These are phyloP conservation scores for Eucalyptus paniculata DNA, from an alignment of 345 rosid species.

Conservation along the genomic window DNA sequence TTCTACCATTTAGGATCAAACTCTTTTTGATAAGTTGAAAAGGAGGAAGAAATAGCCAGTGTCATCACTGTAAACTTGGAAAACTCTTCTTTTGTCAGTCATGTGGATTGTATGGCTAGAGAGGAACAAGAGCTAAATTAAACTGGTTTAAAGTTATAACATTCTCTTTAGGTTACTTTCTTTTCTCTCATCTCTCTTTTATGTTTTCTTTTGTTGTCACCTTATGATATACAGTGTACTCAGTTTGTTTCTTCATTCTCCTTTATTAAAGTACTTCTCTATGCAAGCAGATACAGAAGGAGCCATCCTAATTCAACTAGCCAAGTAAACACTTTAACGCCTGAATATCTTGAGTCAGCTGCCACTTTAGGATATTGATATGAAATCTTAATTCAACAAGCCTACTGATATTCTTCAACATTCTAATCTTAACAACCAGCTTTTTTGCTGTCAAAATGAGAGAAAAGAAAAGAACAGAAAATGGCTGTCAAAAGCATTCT, in stretches of 20 bases:
- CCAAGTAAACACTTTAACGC: neutral
- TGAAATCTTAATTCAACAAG: neutral
- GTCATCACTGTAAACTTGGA: neutral
- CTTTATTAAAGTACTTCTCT: neutral
- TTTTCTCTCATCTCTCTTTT: neutral
- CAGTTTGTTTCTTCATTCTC: neutral
- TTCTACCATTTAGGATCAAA: neutral
- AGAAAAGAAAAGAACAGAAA: neutral
- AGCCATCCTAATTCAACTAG: neutral
- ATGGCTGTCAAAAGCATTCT: neutral
- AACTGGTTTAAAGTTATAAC: neutral
- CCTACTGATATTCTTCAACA: neutral
- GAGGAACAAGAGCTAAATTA: neutral
- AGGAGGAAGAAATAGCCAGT: neutral
- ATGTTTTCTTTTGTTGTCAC: neutral
- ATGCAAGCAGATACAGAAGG: neutral
- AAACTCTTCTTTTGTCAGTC: neutral
- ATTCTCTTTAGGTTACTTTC: neutral
- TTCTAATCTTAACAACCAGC: neutral
- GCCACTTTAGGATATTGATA: neutral
- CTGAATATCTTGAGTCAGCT: neutral
- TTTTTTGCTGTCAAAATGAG: neutral
- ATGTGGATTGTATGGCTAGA: neutral
- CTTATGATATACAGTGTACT: neutral
- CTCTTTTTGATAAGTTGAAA: neutral